These are phyloP conservation scores for Leccinellum luteum DNA, from an alignment of 768 basidiomycete genomes.

Conservation along the genomic window DNA sequence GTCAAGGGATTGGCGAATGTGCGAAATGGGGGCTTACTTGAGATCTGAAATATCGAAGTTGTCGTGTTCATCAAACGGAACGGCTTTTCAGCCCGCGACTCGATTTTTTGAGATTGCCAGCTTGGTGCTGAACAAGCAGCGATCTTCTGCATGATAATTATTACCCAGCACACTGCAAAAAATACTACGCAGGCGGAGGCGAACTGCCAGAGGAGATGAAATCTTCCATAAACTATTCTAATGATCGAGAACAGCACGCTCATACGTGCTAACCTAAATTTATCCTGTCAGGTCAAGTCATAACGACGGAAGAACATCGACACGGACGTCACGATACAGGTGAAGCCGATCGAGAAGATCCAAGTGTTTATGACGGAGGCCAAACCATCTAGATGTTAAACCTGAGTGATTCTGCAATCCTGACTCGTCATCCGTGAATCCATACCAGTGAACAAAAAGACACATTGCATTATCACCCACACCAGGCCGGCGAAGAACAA, in stretches of 20 bases:
- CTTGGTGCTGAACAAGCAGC: background rate
- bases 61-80: background rate
- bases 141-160: constrained; percentile 7
- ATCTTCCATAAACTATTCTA: constrained; percentile 5
- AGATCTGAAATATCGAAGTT: background rate
- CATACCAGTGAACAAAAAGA: background rate
- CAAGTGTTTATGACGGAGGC: background rate
- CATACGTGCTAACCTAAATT: constrained; percentile 13
- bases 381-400: background rate
- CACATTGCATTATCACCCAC: constrained; percentile 14
- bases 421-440: background rate
- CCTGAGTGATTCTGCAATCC: background rate
- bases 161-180: constrained; percentile 5
- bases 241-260: constrained; percentile 20
- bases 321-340: background rate
- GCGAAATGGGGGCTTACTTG: background rate
- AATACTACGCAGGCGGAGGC: constrained; percentile 5
- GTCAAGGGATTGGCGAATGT: background rate
- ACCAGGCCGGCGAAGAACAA: constrained; percentile 9
- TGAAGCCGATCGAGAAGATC: background rate
- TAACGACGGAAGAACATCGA: background rate
- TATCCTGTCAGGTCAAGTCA: background rate
- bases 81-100: background rate
- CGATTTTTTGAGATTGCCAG: background rate
- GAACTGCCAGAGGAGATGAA: background rate